phyloP scores from a whole-genome alignment of 1,284 basidiomycete genomes.

The Ganoderma sinense region DNA sequence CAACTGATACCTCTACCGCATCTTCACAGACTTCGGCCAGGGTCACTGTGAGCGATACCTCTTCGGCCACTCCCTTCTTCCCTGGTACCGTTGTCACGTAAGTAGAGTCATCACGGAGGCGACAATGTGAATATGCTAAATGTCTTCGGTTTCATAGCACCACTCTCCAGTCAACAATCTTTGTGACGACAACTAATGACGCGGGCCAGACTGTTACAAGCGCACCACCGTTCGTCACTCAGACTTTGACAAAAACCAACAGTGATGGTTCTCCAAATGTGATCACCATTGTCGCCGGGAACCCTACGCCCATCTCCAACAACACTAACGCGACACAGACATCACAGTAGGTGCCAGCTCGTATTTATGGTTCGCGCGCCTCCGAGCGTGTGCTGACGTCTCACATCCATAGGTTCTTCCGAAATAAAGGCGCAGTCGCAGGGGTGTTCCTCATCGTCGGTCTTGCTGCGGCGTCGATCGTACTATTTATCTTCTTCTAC shows the following conservation, averaged over 20 bases:
- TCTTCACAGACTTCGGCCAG: background rate
- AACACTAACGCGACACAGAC: slow-evolving; percentile 42
- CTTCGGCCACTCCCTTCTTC: background rate
- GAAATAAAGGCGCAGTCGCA: slow-evolving; percentile 77
- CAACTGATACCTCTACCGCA: slow-evolving; percentile 5
- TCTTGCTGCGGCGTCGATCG: slow-evolving; percentile 71
- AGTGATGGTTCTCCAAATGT: slow-evolving; percentile 59
- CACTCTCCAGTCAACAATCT: slow-evolving; percentile 60
- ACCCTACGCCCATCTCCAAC: slow-evolving; percentile 69
- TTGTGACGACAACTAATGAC: slow-evolving; percentile 65
- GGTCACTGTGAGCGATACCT: slow-evolving; percentile 1
- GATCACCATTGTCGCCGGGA: slow-evolving; percentile 65
- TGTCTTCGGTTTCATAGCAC: slow-evolving; percentile 48
- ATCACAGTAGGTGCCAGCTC: slow-evolving; percentile 52
- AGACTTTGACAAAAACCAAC: slow-evolving; percentile 59
- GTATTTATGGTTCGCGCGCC: background rate
- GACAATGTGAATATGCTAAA: background rate
- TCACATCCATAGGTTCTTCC: slow-evolving; percentile 64
- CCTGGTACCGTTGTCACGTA: slow-evolving; percentile 11
- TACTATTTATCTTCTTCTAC: slow-evolving; percentile 75
- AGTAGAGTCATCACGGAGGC: background rate
- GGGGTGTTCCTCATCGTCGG: slow-evolving; percentile 82
- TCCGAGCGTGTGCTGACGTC: background rate
- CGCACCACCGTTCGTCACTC: slow-evolving; percentile 63
- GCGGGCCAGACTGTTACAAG: slow-evolving; percentile 57